Conservation (phyloP, 805 yeast genomes). For the Priceomyces fermenticarens region DNA sequence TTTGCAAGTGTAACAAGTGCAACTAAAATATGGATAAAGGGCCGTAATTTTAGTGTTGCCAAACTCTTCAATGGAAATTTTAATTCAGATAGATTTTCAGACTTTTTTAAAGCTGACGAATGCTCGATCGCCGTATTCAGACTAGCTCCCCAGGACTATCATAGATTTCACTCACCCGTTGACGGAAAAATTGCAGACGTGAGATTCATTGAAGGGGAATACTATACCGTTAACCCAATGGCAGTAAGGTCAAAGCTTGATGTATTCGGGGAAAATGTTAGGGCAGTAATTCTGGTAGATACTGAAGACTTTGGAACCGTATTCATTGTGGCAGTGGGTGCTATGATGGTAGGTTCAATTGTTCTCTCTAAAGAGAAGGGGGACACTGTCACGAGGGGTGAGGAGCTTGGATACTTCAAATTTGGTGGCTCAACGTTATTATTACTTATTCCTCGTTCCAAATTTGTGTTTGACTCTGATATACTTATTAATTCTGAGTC, state of each 20-base stretch:
- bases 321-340: conserved; percentile 82
- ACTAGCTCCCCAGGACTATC: conserved; percentile 96
- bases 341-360: conserved; percentile 98
- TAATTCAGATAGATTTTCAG: conserved; percentile 39
- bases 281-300: conserved; percentile 74
- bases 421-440: conserved; percentile 94
- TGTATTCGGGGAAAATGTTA: conserved; percentile 88
- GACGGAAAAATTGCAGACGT: conserved; percentile 69
- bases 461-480: conserved; percentile 69
- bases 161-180: conserved; percentile 88
- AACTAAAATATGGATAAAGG: conserved; percentile 85
- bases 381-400: conserved; percentile 58
- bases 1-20: conserved; percentile 61
- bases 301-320: conserved; percentile 77
- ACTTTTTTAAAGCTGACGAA: conserved; percentile 29
- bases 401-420: conserved; percentile 90
- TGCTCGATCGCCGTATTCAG: conserved; percentile 79
- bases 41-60: conserved; percentile 65
- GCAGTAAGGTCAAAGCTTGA: conserved; percentile 85
- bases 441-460: conserved; percentile 52
- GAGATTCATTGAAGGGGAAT: conserved; percentile 76
- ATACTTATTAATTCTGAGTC: conserved; percentile 62
- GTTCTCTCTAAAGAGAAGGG: conserved; percentile 66
- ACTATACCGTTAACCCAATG: conserved; percentile 97
- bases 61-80: conserved; percentile 53